These are phyloP conservation scores for Turnera subulata DNA, from an alignment of 345 rosid species.

Conservation along the genomic window DNA sequence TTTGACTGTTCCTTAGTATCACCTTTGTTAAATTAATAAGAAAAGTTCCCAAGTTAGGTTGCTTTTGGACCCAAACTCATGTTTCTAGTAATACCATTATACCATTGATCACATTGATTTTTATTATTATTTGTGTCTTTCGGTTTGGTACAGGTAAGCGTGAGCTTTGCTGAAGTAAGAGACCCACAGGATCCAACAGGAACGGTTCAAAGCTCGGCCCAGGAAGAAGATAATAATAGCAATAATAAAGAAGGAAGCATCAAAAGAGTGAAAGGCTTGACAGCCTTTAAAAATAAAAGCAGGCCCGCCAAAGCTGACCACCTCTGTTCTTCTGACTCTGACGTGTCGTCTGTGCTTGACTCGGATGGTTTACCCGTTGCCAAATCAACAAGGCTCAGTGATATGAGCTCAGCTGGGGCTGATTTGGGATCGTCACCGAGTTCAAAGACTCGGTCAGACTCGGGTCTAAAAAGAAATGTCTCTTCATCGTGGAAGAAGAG, in stretches of 20 bases:
- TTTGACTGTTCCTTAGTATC: too few species aligned
- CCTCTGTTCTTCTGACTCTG: neutral
- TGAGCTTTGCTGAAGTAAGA: constrained; percentile 35
- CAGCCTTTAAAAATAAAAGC: constrained; percentile 11
- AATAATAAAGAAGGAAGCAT: constrained; percentile 18
- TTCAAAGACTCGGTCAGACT: constrained; percentile 5
- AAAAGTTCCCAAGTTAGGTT: too few species aligned
- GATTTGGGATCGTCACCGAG: constrained; percentile 10
- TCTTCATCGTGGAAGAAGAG: constrained; percentile 19
- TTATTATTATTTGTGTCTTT: neutral
- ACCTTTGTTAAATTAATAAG: too few species aligned
- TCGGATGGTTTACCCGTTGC: neutral
- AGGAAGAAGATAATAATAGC: too few species aligned
- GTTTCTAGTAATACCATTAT: too few species aligned
- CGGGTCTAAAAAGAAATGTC: neutral
- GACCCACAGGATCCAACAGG: constrained; percentile 4
- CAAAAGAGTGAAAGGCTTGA: constrained; percentile 4
- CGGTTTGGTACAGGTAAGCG: constrained; percentile 19
- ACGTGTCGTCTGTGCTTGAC: neutral
- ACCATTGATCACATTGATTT: too few species aligned
- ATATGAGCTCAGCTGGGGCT: constrained; percentile 2
- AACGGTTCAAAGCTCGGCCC: constrained; percentile 10
- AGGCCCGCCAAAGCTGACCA: neutral
- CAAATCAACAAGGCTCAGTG: too few species aligned
- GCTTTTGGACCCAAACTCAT: too few species aligned